phyloP scores from a whole-genome alignment of 2,329 filamentous ascomycete genomes.

The Penicillium decumbens region DNA sequence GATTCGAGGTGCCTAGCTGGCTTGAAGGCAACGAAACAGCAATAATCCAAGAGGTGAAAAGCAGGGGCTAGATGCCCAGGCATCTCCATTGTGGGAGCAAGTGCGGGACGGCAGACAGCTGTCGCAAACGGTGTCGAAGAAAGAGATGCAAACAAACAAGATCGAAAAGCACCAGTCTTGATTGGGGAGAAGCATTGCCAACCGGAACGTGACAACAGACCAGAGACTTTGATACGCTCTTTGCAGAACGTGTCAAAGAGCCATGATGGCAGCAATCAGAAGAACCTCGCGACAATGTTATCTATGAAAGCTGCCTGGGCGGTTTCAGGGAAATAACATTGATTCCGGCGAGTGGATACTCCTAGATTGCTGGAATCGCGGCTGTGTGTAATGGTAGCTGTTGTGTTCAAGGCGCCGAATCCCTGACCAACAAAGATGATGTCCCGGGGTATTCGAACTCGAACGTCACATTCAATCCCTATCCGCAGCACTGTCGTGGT shows the following conservation, averaged over 20 bases:
- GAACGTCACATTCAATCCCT: slow-evolving; percentile 10
- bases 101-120: slow-evolving; percentile 43
- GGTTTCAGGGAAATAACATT: slow-evolving; percentile 20
- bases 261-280: slow-evolving; percentile 40
- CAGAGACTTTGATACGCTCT: slow-evolving; percentile 22
- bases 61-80: slow-evolving; percentile 36
- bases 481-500: slow-evolving; percentile 18
- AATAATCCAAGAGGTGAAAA: slow-evolving; percentile 34
- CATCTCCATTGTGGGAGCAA: slow-evolving; percentile 45
- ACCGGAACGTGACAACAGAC: slow-evolving; percentile 40
- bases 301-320: slow-evolving; percentile 25
- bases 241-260: slow-evolving; percentile 27
- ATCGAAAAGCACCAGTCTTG: slow-evolving; percentile 19
- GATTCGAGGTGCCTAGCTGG: slow-evolving; percentile 47
- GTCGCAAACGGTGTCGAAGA: slow-evolving; percentile 11
- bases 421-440: slow-evolving; percentile 17
- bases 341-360: slow-evolving; percentile 58
- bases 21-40: slow-evolving; percentile 12
- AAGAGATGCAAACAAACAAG: slow-evolving; percentile 12
- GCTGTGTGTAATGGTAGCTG: slow-evolving; percentile 46
- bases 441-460: slow-evolving; percentile 19
- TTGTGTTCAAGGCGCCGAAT: slow-evolving; percentile 34
- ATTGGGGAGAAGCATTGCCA: slow-evolving; percentile 21
- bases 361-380: slow-evolving; percentile 24
- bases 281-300: slow-evolving; percentile 53